phyloP scores from a whole-genome alignment of 1,139 yeast genomes.

The Kodamaea arcana region DNA sequence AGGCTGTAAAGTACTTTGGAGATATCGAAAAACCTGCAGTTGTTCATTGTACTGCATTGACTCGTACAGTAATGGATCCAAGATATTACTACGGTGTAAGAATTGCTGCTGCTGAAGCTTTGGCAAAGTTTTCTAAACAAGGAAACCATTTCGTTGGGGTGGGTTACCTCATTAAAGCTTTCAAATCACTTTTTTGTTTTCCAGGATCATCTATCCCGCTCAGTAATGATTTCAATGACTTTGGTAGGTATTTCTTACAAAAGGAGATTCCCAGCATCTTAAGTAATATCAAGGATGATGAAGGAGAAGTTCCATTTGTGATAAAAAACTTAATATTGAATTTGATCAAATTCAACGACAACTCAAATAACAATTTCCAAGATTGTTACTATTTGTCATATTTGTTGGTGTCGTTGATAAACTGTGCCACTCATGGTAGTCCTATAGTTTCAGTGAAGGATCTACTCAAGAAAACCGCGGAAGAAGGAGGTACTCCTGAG shows the following conservation, averaged over 20 bases:
- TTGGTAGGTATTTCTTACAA: slow-evolving; percentile 63
- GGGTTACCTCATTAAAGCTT: slow-evolving; percentile 66
- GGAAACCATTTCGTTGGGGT: slow-evolving; percentile 68
- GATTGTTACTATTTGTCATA: slow-evolving; percentile 67
- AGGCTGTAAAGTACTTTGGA: slow-evolving; percentile 73
- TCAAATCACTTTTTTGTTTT: slow-evolving; percentile 69
- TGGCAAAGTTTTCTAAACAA: slow-evolving; percentile 62
- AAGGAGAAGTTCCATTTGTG: slow-evolving; percentile 64
- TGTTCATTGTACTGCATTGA: slow-evolving; percentile 71
- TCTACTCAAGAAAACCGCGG: slow-evolving; percentile 13
- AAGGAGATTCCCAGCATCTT: slow-evolving; percentile 64
- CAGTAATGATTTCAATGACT: slow-evolving; percentile 75
- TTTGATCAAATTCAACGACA: slow-evolving; percentile 79
- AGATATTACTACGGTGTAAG: slow-evolving; percentile 89
- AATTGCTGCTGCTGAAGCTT: slow-evolving; percentile 78
- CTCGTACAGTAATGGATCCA: slow-evolving; percentile 78
- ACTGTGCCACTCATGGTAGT: slow-evolving; percentile 29
- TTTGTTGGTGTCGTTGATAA: slow-evolving; percentile 55
- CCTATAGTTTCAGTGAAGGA: slow-evolving; percentile 30
- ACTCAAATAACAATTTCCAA: slow-evolving; percentile 69
- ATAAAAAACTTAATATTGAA: slow-evolving; percentile 64
- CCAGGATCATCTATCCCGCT: slow-evolving; percentile 61
- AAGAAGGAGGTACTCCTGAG: slow-evolving; percentile 4
- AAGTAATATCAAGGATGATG: slow-evolving; percentile 54
- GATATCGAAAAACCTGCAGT: slow-evolving; percentile 52